phyloP scores from a whole-genome alignment of 164 flowering plant species.

The Aristolochia fimbriata region DNA sequence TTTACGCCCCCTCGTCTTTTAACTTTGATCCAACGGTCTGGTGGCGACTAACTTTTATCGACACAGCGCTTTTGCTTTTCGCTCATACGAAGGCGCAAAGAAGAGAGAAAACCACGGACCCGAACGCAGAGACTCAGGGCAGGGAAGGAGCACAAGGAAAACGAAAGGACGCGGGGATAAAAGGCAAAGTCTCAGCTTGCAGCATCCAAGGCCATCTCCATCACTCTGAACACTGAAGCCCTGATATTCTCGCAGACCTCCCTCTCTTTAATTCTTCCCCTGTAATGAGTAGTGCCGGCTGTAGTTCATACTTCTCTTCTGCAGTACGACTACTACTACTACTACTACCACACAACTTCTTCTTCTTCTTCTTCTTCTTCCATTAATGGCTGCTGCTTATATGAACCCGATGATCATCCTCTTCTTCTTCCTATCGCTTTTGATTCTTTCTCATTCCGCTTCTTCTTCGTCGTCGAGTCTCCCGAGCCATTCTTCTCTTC shows the following conservation, averaged over 20 bases:
- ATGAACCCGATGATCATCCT: conserved; percentile 9
- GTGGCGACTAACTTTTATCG: conserved; percentile 2
- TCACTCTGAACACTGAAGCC: conserved; percentile 1
- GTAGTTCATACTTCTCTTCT: too few relatives aligned
- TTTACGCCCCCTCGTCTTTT: not conserved
- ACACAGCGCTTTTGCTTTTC: conserved; percentile 30
- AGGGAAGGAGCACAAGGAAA: conserved; percentile 9
- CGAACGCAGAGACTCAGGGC: too few relatives aligned
- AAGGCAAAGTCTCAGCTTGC: conserved; percentile 2
- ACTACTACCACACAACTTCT: too few relatives aligned
- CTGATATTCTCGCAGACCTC: conserved; percentile 2
- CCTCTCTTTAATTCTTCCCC: conserved; percentile 11
- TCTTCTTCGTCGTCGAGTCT: conserved; percentile 18
- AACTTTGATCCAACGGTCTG: conserved; percentile 6
- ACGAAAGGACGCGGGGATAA: conserved; percentile 5
- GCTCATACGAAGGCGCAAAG: conserved; percentile 25
- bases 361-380: too few relatives aligned
- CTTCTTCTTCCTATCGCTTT: conserved; percentile 16
- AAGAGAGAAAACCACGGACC: conserved; percentile 1
- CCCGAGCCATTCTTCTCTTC: conserved; percentile 22
- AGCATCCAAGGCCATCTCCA: conserved; percentile 12
- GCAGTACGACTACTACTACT: too few relatives aligned
- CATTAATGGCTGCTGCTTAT: conserved; percentile 23
- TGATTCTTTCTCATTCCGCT: conserved; percentile 10
- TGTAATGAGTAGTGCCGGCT: not conserved